Percentiles rank a stretch among this genome's conserved stretches.
phyloP scores from a whole-genome alignment of 495 filamentous ascomycete genomes.

The Lichenothelia convexa region DNA sequence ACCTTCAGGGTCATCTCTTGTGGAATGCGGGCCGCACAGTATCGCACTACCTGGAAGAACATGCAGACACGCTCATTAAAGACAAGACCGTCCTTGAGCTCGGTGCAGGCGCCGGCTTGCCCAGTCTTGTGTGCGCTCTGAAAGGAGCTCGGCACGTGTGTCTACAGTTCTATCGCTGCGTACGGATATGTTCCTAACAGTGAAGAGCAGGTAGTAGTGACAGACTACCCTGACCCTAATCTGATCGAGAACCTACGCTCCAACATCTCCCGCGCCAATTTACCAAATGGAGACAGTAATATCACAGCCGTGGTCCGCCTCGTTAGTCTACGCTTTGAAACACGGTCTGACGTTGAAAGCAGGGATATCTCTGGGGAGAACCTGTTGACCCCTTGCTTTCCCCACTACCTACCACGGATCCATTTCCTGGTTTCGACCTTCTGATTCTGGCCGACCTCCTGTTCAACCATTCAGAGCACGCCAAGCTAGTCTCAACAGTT shows the following conservation, averaged over 20 bases:
- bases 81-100: slow-evolving; percentile 64
- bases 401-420: slow-evolving; percentile 21
- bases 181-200: too few species aligned
- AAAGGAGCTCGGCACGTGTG: slow-evolving; percentile 41
- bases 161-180: too few species aligned
- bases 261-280: slow-evolving; percentile 41
- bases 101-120: slow-evolving; percentile 75
- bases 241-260: slow-evolving; percentile 53
- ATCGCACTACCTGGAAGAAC: slow-evolving; percentile 55
- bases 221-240: slow-evolving; percentile 75
- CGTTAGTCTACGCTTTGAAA: not conserved
- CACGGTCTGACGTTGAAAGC: slow-evolving; percentile 3
- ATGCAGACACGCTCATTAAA: slow-evolving; percentile 33
- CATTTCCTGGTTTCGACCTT: slow-evolving; percentile 43
- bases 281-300: slow-evolving; percentile 9
- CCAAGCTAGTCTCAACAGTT: slow-evolving; percentile 53
- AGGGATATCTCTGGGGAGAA: slow-evolving; percentile 70
- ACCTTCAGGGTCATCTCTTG: slow-evolving; percentile 53
- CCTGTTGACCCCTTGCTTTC: slow-evolving; percentile 31
- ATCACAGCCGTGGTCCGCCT: slow-evolving; percentile 8
- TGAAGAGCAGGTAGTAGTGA: slow-evolving; percentile 75
- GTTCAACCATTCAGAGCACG: slow-evolving; percentile 76
- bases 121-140: slow-evolving; percentile 57
- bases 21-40: slow-evolving; percentile 75
- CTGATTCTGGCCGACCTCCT: slow-evolving; percentile 75